phyloP scores from a whole-genome alignment of 2,329 filamentous ascomycete genomes.

The Fusarium virguliforme region DNA sequence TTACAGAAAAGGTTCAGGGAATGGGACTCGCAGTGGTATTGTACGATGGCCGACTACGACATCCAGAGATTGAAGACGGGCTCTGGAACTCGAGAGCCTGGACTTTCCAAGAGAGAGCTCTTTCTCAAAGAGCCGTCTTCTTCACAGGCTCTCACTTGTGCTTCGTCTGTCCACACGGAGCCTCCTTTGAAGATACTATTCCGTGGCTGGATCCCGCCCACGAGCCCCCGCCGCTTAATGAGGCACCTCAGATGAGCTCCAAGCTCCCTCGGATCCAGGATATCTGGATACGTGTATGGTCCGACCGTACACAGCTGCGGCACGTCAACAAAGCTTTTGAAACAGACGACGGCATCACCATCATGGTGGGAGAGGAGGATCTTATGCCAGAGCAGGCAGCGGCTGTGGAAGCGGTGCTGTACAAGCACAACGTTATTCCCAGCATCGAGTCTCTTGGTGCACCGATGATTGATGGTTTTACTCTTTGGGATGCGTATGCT shows the following conservation, averaged over 20 bases:
- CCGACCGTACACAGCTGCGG: slow-evolving; percentile 14
- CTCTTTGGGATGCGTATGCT: slow-evolving; percentile 24
- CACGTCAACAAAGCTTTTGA: slow-evolving; percentile 29
- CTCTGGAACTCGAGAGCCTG: slow-evolving; percentile 32
- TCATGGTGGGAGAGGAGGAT: slow-evolving; percentile 26
- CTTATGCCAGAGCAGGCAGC: slow-evolving; percentile 11
- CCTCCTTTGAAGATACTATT: slow-evolving; percentile 21
- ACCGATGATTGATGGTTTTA: slow-evolving; percentile 17
- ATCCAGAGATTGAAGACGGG: slow-evolving; percentile 21
- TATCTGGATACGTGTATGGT: slow-evolving; percentile 26
- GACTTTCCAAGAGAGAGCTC: slow-evolving; percentile 31
- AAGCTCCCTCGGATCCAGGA: slow-evolving; percentile 2
- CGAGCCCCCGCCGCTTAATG: background rate
- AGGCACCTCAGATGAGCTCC: slow-evolving; percentile 20
- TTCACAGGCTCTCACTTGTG: slow-evolving; percentile 32
- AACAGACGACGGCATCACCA: slow-evolving; percentile 13
- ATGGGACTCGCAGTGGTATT: slow-evolving; percentile 20
- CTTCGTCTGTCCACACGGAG: slow-evolving; percentile 28
- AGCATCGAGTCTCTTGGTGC: slow-evolving; percentile 17
- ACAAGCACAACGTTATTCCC: slow-evolving; percentile 19
- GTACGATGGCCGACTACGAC: slow-evolving; percentile 8
- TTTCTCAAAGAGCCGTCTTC: slow-evolving; percentile 26
- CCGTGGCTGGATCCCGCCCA: background rate
- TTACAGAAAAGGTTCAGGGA: slow-evolving; percentile 10
- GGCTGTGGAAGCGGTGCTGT: slow-evolving; percentile 7